phyloP scores from a whole-genome alignment of 179 eudicot species.

The Silene coronaria region DNA sequence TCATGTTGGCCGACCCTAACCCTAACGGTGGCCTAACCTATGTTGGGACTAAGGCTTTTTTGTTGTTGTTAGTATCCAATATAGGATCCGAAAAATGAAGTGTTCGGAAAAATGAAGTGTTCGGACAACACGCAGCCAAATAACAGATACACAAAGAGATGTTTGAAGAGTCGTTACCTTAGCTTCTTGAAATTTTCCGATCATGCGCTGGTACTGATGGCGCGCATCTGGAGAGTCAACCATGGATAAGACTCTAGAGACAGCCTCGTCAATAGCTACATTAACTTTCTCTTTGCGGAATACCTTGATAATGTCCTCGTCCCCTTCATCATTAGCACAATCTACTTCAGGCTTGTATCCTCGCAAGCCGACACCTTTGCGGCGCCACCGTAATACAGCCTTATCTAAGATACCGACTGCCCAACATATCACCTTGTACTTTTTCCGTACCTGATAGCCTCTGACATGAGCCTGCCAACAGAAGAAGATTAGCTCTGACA shows the following conservation, averaged over 20 bases:
- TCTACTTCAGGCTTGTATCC: conserved; percentile 59
- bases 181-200: conserved; percentile 59
- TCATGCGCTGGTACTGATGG: conserved; percentile 77
- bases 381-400: conserved; percentile 80
- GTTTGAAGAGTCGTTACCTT: conserved; percentile 39
- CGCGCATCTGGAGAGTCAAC: conserved; percentile 70
- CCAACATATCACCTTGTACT: conserved; percentile 75
- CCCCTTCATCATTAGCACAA: conserved; percentile 40
- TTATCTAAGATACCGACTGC: conserved; percentile 82
- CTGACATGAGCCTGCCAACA: conserved; percentile 84
- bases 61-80: no score
- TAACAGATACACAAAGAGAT: not conserved
- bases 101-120: no score
- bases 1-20: no score
- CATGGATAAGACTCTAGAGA: conserved; percentile 75
- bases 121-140: no score
- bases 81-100: no score
- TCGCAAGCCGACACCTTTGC: conserved; percentile 76
- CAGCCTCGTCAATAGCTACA: conserved; percentile 68
- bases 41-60: no score
- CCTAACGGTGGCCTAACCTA: no score
- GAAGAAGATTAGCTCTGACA: conserved; percentile 3
- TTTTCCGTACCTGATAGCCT: conserved; percentile 83
- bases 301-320: conserved; percentile 65
- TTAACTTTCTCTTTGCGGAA: conserved; percentile 80